Percentiles rank a stretch among this genome's conserved stretches.
Evolutionary conservation across 495 filamentous ascomycete genomes (phyloP).

Genomic region (Neurospora sp.): DNA sequence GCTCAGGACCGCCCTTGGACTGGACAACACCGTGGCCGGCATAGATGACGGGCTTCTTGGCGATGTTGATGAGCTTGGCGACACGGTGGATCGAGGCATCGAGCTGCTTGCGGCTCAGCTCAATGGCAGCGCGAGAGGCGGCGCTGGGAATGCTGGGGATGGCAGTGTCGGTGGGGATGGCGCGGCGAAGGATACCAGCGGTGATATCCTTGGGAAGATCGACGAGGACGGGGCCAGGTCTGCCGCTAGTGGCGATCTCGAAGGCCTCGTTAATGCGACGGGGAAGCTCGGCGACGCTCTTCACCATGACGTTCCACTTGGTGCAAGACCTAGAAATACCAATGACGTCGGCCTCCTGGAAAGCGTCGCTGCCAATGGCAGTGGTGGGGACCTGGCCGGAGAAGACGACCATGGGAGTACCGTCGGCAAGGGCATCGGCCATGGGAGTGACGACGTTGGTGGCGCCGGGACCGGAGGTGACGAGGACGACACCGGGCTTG

Average conservation of each 20-base stretch:
- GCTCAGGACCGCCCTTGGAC: conserved; percentile 51
- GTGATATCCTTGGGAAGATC: conserved; percentile 76
- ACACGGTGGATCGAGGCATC: conserved; percentile 51
- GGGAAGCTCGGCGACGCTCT: conserved; percentile 68
- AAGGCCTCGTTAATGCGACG: conserved; percentile 76
- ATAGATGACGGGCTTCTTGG: conserved; percentile 70
- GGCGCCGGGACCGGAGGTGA: conserved; percentile 70
- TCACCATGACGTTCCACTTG: conserved; percentile 83
- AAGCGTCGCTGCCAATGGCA: conserved; percentile 69
- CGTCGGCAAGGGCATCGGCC: conserved; percentile 70
- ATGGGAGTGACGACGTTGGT: conserved; percentile 74
- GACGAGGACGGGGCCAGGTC: conserved; percentile 70
- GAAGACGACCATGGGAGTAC: conserved; percentile 72
- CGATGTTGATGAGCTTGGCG: conserved; percentile 57
- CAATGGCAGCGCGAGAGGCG: conserved; percentile 54
- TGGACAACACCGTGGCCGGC: conserved; percentile 62
- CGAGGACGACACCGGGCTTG: conserved; percentile 66
- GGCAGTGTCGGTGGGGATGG: conserved; percentile 57
- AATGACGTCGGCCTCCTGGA: conserved; percentile 70
- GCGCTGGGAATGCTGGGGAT: conserved; percentile 60
- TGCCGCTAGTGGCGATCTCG: conserved; percentile 67
- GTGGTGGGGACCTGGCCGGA: conserved; percentile 64
- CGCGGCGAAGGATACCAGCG: conserved; percentile 50
- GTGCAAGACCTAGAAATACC: conserved; percentile 71
- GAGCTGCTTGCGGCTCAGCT: conserved; percentile 48